A percentile compares a stretch with the other conserved stretches of the same genome.
Conservation (phyloP, 345 rosid genomes). For the Adansonia digitata region DNA sequence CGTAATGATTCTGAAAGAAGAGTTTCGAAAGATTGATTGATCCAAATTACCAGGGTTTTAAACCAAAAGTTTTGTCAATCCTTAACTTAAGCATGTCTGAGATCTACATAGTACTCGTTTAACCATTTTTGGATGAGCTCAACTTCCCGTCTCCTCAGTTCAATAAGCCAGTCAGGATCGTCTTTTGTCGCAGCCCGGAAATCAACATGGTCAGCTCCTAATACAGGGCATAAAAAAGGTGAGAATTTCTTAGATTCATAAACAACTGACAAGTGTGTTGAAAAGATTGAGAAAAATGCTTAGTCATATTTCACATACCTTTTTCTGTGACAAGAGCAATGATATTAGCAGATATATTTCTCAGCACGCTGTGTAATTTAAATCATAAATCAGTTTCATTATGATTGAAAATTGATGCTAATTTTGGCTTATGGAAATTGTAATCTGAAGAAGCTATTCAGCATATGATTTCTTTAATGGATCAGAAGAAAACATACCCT, state of each 20-base stretch:
- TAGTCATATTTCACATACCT: slow-evolving; percentile 27
- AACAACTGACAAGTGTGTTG: neutral
- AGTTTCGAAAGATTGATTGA: neutral
- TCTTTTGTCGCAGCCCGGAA: slow-evolving; percentile 47
- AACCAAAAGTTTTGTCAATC: slow-evolving; percentile 4
- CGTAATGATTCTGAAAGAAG: neutral
- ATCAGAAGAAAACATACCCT: slow-evolving; percentile 36
- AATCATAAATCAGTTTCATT: neutral
- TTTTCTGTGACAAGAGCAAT: slow-evolving; percentile 59
- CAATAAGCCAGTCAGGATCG: slow-evolving; percentile 60
- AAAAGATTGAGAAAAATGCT: neutral
- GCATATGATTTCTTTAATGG: neutral
- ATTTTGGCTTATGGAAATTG: neutral
- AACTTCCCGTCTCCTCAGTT: slow-evolving; percentile 59
- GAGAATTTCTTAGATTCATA: neutral
- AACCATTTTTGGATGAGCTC: slow-evolving; percentile 56
- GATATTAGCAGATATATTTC: slow-evolving; percentile 60
- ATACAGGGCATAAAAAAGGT: neutral
- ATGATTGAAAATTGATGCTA: neutral
- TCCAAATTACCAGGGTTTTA: neutral
- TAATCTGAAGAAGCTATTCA: neutral
- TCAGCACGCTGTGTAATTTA: slow-evolving; percentile 46
- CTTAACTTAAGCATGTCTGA: slow-evolving; percentile 19
- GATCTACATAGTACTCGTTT: slow-evolving; percentile 43
- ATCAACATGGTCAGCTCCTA: slow-evolving; percentile 75